Conservation (phyloP, 331 rosid species). For the Quercus lobata region DNA sequence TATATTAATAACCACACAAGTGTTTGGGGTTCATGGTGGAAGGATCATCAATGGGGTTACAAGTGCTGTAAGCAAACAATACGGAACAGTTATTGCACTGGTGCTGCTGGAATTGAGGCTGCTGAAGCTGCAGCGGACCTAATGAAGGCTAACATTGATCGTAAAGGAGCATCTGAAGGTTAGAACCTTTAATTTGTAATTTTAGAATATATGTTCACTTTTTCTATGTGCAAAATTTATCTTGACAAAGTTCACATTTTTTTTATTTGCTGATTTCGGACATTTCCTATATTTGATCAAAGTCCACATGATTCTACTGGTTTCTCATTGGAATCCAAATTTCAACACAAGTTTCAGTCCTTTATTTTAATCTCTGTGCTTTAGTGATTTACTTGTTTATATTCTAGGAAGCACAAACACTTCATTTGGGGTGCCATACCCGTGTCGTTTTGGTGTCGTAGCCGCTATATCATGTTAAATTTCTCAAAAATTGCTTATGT, state of each 20-base stretch:
- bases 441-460: no score
- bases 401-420: no score
- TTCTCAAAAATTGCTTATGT: no score
- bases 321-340: no score
- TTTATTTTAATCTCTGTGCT: no score
- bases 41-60: slow-evolving; percentile 53
- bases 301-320: not conserved
- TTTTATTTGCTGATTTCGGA: not conserved
- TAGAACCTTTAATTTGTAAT: not conserved
- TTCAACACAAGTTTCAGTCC: no score
- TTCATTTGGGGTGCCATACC: no score
- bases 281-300: not conserved
- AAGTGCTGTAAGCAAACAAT: slow-evolving; percentile 40
- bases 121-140: slow-evolving; percentile 27
- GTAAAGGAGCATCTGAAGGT: slow-evolving; percentile 32
- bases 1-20: slow-evolving; percentile 41
- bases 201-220: not conserved
- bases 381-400: no score
- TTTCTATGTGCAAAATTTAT: not conserved
- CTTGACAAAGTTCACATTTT: not conserved
- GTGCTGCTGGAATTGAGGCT: slow-evolving; percentile 43
- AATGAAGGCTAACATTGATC: slow-evolving; percentile 34
- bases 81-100: slow-evolving; percentile 42
- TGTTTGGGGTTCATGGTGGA: slow-evolving; percentile 54
- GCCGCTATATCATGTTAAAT: no score